Conservation (phyloP, 1,139 yeast species). For the Cylindricascospora bacillispora region DNA sequence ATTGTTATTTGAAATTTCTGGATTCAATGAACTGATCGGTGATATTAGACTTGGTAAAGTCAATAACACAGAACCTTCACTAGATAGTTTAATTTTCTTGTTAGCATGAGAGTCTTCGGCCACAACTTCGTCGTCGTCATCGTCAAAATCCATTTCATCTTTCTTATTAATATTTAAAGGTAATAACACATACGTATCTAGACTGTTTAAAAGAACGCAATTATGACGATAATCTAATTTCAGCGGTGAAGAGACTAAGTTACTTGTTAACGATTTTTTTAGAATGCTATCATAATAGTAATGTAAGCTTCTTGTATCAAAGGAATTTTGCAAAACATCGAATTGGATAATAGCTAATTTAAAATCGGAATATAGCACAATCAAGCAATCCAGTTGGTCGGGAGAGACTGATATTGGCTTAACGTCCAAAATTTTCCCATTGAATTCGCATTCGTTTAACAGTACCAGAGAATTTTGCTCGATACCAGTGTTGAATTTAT, state of each 20-base stretch:
- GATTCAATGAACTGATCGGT: constrained; percentile 44
- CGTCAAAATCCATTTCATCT: too few species aligned
- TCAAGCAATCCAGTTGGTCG: constrained; percentile 38
- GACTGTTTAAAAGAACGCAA: constrained; percentile 53
- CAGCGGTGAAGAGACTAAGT: too few species aligned
- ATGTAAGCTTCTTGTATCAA: constrained; percentile 71
- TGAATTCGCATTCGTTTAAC: constrained; percentile 64
- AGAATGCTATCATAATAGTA: too few species aligned
- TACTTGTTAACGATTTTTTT: constrained; percentile 11
- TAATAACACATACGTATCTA: constrained; percentile 61
- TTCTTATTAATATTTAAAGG: constrained; percentile 32
- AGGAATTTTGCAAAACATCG: constrained; percentile 39
- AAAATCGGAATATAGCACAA: constrained; percentile 62
- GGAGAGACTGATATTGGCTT: constrained; percentile 40
- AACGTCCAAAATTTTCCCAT: constrained; percentile 57
- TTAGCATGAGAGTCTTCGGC: constrained; percentile 5
- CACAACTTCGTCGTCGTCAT: constrained; percentile 27
- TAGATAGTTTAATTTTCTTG: constrained; percentile 12
- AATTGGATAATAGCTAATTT: constrained; percentile 68
- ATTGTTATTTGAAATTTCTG: constrained; percentile 45
- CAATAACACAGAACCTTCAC: constrained; percentile 9
- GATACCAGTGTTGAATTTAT: too few species aligned
- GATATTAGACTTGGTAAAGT: constrained; percentile 30
- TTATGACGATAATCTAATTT: constrained; percentile 54
- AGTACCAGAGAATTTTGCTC: too few species aligned